Conservation (phyloP, 2,329 filamentous ascomycete genomes). For the Ilyonectria robusta region DNA sequence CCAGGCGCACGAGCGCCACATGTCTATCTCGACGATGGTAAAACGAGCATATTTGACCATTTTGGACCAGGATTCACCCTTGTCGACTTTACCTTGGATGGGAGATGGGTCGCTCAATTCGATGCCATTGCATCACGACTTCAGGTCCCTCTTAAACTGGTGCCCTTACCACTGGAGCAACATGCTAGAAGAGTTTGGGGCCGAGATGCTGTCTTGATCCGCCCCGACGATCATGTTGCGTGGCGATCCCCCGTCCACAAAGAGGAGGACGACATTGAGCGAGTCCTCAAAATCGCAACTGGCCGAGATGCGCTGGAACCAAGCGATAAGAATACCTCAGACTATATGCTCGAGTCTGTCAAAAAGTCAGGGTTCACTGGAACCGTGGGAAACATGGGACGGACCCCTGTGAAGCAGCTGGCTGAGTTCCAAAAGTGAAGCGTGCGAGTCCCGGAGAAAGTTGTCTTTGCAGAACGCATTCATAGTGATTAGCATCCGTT, state of each 20-base stretch:
- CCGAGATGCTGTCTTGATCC: background rate
- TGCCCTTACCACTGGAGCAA: background rate
- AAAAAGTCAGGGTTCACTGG: too few relatives aligned
- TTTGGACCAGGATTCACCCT: background rate
- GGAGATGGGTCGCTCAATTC: background rate
- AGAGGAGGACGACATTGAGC: background rate
- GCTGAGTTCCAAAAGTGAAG: too few relatives aligned
- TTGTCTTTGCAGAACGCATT: too few relatives aligned
- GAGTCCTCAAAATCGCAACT: background rate
- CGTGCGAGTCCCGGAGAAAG: too few relatives aligned
- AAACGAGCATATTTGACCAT: constrained; percentile 3
- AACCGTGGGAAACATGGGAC: too few relatives aligned
- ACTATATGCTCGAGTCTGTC: too few relatives aligned
- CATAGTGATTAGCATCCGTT: too few relatives aligned
- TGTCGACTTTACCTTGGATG: background rate
- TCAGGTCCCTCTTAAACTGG: background rate
- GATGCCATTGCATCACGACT: background rate
- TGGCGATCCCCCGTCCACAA: background rate
- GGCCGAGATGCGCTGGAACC: too few relatives aligned
- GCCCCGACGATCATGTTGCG: background rate
- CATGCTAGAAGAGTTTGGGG: background rate
- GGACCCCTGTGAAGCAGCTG: too few relatives aligned
- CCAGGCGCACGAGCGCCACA: constrained; percentile 16
- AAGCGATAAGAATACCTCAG: too few relatives aligned
- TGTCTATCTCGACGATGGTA: constrained; percentile 10